These are phyloP conservation scores for Lathyrus sativus DNA, from an alignment of 306 rosid species.

Conservation along the genomic window DNA sequence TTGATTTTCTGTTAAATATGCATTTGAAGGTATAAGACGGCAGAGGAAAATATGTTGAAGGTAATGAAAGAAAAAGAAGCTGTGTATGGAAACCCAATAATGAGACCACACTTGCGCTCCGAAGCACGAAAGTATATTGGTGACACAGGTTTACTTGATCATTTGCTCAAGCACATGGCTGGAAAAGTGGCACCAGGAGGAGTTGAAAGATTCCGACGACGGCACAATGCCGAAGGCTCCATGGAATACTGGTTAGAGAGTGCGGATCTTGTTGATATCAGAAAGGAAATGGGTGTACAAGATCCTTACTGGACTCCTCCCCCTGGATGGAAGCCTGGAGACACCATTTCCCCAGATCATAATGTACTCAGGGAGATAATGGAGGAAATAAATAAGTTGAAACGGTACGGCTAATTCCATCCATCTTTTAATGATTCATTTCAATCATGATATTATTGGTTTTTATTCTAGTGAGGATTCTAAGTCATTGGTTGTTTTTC, in stretches of 20 bases:
- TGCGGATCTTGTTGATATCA: conserved; percentile 66
- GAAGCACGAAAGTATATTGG: conserved; percentile 88
- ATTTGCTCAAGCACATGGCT: conserved; percentile 91
- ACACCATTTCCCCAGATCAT: conserved; percentile 64
- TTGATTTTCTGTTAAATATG: conserved; percentile 1
- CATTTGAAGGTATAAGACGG: conserved; percentile 65
- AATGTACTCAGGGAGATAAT: conserved; percentile 54
- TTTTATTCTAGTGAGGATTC: conserved; percentile 1
- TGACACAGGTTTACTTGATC: conserved; percentile 90
- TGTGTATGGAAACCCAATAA: conserved; percentile 63
- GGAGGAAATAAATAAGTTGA: conserved; percentile 62
- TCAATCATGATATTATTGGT: neutral
- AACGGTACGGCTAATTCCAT: conserved; percentile 45
- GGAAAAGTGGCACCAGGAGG: conserved; percentile 91
- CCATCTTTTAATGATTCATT: neutral
- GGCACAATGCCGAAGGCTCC: conserved; percentile 87
- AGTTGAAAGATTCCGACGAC: conserved; percentile 65
- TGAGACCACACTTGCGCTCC: conserved; percentile 68
- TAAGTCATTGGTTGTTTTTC: neutral
- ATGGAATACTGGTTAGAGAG: conserved; percentile 96
- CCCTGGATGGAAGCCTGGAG: conserved; percentile 83
- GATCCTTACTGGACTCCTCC: conserved; percentile 93
- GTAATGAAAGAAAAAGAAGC: conserved; percentile 74
- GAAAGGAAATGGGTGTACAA: conserved; percentile 75
- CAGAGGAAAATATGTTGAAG: conserved; percentile 77